Base-by-base conservation (phyloP, 1,284 basidiomycete species). In the Fomitopsis betulina region DNA sequence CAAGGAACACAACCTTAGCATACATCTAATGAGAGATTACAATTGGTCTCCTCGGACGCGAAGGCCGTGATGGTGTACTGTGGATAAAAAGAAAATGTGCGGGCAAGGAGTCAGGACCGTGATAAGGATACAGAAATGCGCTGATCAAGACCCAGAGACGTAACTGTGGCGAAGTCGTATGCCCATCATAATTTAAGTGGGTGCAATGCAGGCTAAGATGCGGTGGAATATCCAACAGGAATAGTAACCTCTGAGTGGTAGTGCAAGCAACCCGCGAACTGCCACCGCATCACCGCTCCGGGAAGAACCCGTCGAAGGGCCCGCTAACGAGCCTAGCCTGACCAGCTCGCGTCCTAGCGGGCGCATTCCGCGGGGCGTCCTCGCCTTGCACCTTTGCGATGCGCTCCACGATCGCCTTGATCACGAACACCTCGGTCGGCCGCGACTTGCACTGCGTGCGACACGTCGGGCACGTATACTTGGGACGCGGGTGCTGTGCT, bases 381-480 rank as follows among this genome's bases (percentile, higher is more conserved):
- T 84, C 82, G 9, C 82, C 82, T 39, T 74, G 63, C 17, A 75
- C 75, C 25, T 69, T 70, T 2, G 79, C 79, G 13, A 86, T 68
- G 4, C 75, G 74, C 27, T 76, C 70, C 5, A 85, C 76, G 25
- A 89, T 61, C 1, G 75, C 70, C 70, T 89, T 90, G 53, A 90
- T 65, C 8, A 76, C 73, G 67, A 81, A 90, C 53, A 79, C 79
- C 66, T 89, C 84, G 0, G 79, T 74, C 0, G 88, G 88, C 25
- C 73, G 76, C 12, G 65, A 73, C 40, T 70, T 69, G 12, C 86
- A 78, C 9, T 67, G 63, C 50, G 76, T 73, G 45, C 88, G 77
- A 63, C 88, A 91, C 4, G 79, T 79, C 1, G 88, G 88, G 58
- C 88, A 91, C 2, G 81, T 82, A 65, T 86, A 89, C 35, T 76